Percentiles rank a stretch among this genome's conserved stretches.
Conservation (phyloP, 1,284 basidiomycete genomes). For the Chiua sp. region DNA sequence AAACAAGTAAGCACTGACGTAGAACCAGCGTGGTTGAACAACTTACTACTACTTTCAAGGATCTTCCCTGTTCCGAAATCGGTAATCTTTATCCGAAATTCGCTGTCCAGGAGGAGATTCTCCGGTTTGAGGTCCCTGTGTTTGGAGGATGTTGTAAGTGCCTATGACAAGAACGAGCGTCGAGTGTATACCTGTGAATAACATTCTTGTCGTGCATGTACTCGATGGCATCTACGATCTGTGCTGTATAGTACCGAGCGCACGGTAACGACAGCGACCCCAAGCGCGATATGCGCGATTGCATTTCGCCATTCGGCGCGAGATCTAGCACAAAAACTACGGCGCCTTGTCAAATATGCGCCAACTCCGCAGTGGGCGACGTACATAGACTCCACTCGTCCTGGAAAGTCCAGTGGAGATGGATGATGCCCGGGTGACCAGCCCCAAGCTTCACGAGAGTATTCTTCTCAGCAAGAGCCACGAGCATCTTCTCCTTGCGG, state of each 20-base stretch:
- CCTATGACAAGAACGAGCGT: slow-evolving; percentile 11
- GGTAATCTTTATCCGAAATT: slow-evolving; percentile 91
- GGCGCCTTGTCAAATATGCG: slow-evolving; percentile 4
- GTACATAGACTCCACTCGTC: slow-evolving; percentile 84
- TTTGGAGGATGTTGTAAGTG: not conserved
- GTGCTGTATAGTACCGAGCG: slow-evolving; percentile 84
- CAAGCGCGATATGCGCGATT: slow-evolving; percentile 75
- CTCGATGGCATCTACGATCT: slow-evolving; percentile 85
- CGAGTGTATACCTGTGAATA: slow-evolving; percentile 75
- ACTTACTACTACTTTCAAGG: slow-evolving; percentile 61
- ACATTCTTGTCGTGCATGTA: slow-evolving; percentile 91
- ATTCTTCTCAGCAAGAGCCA: slow-evolving; percentile 70
- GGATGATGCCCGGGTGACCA: slow-evolving; percentile 84
- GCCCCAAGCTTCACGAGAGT: slow-evolving; percentile 64
- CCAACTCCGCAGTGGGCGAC: not conserved
- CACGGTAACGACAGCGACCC: slow-evolving; percentile 84
- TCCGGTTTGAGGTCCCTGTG: slow-evolving; percentile 88
- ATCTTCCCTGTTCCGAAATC: slow-evolving; percentile 98
- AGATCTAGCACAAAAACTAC: slow-evolving; percentile 92
- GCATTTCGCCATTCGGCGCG: slow-evolving; percentile 90
- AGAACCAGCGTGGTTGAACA: not conserved
- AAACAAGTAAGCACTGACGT: not conserved
- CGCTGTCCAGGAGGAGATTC: slow-evolving; percentile 87
- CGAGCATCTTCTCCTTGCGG: slow-evolving; percentile 67
- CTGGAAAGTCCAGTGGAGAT: slow-evolving; percentile 84